Percentiles rank a stretch among this genome's conserved stretches.
Conservation (phyloP, 768 basidiomycete species). For the Termitomyces eurrhizus region DNA sequence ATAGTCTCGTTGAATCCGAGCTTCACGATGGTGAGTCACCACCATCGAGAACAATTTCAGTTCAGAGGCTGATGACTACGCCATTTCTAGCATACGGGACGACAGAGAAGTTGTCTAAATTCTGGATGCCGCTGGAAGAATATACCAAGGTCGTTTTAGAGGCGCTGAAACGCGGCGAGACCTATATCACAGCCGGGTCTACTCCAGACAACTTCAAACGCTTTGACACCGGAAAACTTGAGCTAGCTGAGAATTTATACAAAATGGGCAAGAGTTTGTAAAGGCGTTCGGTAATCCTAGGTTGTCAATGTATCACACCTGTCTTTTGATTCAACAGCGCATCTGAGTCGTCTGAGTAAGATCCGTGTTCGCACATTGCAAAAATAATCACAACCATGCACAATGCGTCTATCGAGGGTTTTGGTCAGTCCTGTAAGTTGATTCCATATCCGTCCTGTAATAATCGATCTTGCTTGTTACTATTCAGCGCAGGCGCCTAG, state of each 20-base stretch:
- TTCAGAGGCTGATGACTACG: background rate
- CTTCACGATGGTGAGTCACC: constrained; percentile 48
- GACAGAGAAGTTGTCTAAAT: constrained; percentile 40
- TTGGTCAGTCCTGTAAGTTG: no score
- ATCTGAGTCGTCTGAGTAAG: background rate
- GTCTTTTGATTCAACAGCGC: background rate
- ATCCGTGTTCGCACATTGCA: background rate
- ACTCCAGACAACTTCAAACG: constrained; percentile 22
- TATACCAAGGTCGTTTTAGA: constrained; percentile 35
- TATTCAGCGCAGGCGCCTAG: no score
- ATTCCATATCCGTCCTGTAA: no score
- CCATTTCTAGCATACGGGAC: constrained; percentile 44
- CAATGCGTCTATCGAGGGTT: no score
- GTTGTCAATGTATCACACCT: background rate
- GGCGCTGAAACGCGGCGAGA: constrained; percentile 24
- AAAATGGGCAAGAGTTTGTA: constrained; percentile 3
- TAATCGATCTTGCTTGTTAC: no score
- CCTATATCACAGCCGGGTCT: constrained; percentile 22
- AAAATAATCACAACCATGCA: no score
- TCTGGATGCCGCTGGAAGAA: constrained; percentile 51
- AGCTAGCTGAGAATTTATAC: constrained; percentile 20
- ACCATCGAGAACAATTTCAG: background rate
- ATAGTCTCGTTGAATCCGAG: constrained; percentile 57
- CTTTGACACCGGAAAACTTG: constrained; percentile 32
- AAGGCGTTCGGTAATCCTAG: background rate